Percentiles rank a stretch among this genome's conserved stretches.
These are phyloP conservation scores for Ogataea pini DNA, from an alignment of 805 yeast genomes.

Conservation along the genomic window DNA sequence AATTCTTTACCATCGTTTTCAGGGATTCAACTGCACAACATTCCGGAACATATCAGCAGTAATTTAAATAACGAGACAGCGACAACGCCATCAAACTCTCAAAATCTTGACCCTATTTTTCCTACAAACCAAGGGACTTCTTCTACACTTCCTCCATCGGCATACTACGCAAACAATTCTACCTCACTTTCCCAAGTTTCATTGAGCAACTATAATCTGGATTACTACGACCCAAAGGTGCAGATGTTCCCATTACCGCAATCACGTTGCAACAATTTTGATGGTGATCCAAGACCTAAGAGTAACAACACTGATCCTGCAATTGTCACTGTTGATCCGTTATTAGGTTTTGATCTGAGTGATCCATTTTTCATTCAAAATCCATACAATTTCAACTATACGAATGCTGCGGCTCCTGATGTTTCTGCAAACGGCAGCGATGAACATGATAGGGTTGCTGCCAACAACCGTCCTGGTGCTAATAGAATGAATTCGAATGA, in stretches of 20 bases:
- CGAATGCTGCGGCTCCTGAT: constrained; percentile 9
- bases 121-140: neutral
- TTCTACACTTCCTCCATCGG: constrained; percentile 2
- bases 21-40: constrained; percentile 21
- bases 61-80: neutral
- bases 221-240: constrained; percentile 25
- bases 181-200: constrained; percentile 25
- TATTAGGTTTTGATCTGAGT: constrained; percentile 42
- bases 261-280: constrained; percentile 7
- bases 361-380: constrained; percentile 57
- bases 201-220: constrained; percentile 24
- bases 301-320: constrained; percentile 11
- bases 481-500: constrained; percentile 23
- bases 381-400: constrained; percentile 46
- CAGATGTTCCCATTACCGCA: constrained; percentile 25
- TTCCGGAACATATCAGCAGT: constrained; percentile 22
- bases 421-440: constrained; percentile 2
- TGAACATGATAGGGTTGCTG: neutral
- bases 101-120: neutral
- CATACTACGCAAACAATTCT: constrained; percentile 13
- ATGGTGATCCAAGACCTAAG: constrained; percentile 1
- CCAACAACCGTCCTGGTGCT: constrained; percentile 15
- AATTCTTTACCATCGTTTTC: constrained; percentile 14
- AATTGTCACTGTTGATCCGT: constrained; percentile 34
- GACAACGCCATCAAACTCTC: neutral